Evolutionary conservation across 23 red algal genomes (phyloP).

Genomic region (Pyropia haitanensis): DNA sequence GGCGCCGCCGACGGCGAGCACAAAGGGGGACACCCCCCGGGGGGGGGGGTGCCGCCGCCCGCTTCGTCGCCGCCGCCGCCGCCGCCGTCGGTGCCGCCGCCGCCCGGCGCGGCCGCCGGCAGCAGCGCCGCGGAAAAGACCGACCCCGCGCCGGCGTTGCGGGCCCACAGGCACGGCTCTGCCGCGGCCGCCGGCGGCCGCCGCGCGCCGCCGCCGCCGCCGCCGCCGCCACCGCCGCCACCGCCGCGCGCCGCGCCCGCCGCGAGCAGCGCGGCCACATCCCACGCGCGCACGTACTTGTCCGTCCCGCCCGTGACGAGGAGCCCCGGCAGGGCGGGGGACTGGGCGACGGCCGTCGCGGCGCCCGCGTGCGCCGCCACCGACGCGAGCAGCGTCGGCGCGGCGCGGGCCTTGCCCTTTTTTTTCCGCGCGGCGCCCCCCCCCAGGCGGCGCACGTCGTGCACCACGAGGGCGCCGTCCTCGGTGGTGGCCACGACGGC

Average conservation of each 20-base stretch:
- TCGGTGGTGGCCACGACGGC: constrained; percentile 43
- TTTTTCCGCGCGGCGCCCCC: background rate
- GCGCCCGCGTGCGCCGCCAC: constrained; percentile 47
- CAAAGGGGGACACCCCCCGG: constrained; percentile 33
- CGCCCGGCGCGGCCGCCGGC: too few relatives aligned
- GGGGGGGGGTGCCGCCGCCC: too few relatives aligned
- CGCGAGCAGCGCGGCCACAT: constrained; percentile 19
- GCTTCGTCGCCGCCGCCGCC: too few relatives aligned
- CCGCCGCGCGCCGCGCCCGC: constrained; percentile 8
- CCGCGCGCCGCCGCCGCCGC: too few relatives aligned
- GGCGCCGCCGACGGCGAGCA: constrained; percentile 58
- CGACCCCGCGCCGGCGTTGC: too few relatives aligned
- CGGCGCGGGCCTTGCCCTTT: background rate
- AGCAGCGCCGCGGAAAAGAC: too few relatives aligned
- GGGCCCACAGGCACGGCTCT: too few relatives aligned
- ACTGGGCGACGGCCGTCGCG: constrained; percentile 36
- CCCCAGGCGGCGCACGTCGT: constrained; percentile 48
- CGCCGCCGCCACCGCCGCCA: too few relatives aligned
- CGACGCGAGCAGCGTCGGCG: constrained; percentile 8
- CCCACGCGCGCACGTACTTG: constrained; percentile 69
- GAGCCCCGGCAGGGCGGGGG: constrained; percentile 38
- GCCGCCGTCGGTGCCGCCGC: too few relatives aligned
- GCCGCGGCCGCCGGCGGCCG: too few relatives aligned
- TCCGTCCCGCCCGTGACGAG: constrained; percentile 80
- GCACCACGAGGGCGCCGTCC: constrained; percentile 49